Evolutionary conservation across 2,329 filamentous ascomycete genomes (phyloP).

Genomic region (Fusarium longipes): DNA sequence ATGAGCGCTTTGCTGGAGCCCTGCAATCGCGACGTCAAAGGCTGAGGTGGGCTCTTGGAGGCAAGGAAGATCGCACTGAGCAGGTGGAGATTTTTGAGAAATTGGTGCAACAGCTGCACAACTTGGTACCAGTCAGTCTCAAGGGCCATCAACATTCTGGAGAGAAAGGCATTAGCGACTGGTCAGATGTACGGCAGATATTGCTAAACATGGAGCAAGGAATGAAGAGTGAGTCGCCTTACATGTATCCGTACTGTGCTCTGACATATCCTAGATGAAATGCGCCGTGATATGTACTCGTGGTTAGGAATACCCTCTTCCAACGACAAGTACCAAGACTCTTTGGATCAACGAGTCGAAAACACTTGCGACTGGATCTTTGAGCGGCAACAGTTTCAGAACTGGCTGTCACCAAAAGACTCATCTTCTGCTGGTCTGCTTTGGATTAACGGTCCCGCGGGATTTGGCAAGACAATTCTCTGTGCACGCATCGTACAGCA

Average conservation of each 20-base stretch:
- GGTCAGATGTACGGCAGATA: background rate
- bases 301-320: rapidly evolving
- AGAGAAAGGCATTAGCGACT: rapidly evolving
- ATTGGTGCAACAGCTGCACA: background rate
- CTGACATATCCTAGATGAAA: rapidly evolving
- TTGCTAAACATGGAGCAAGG: background rate
- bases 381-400: rapidly evolving
- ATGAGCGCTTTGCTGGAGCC: rapidly evolving
- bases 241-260: rapidly evolving
- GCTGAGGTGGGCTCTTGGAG: background rate
- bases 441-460: constrained; percentile 22
- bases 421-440: rapidly evolving
- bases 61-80: background rate
- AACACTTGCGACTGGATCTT: background rate
- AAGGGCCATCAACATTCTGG: rapidly evolving
- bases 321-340: background rate
- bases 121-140: rapidly evolving
- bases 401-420: rapidly evolving
- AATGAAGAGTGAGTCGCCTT: background rate
- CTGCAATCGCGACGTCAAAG: background rate
- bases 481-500: constrained; percentile 47
- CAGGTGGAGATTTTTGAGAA: background rate
- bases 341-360: background rate
- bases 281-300: rapidly evolving
- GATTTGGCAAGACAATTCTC: constrained; percentile 52